A percentile compares a stretch with the other conserved stretches of the same genome.
These are phyloP conservation scores for Monosporozyma servazzii DNA, from an alignment of 805 yeast species.

Conservation along the genomic window DNA sequence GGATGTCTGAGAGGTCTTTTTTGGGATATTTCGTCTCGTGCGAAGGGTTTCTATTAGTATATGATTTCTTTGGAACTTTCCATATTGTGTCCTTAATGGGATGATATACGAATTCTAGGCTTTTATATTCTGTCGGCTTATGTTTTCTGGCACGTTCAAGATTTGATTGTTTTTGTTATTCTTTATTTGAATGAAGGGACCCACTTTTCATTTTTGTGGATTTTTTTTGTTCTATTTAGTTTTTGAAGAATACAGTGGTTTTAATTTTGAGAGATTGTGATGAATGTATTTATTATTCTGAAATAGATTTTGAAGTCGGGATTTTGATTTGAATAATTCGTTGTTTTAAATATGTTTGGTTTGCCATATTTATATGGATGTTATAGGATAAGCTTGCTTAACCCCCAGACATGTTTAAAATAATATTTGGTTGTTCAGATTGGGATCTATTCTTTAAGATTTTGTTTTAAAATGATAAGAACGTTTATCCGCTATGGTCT, in stretches of 20 bases:
- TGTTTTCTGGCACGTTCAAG: not conserved
- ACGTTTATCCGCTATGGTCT: not conserved
- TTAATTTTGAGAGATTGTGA: not conserved
- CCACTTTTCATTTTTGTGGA: not conserved
- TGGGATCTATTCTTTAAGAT: not conserved
- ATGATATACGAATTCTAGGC: not conserved
- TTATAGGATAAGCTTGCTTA: slow-evolving; percentile 29
- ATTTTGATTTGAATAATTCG: not conserved
- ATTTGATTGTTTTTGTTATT: not conserved
- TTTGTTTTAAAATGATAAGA: not conserved
- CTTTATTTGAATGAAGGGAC: not conserved
- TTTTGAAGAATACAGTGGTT: not conserved
- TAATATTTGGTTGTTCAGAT: not conserved
- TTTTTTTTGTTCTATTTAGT: not conserved
- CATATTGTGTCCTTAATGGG: not conserved
- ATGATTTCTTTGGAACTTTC: not conserved
- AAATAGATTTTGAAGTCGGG: not conserved
- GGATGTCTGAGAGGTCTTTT: not conserved
- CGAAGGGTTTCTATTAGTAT: not conserved
- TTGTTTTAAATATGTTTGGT: slow-evolving; percentile 4
- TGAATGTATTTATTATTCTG: not conserved
- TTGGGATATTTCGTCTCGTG: not conserved
- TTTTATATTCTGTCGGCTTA: not conserved
- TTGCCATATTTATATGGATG: slow-evolving; percentile 6
- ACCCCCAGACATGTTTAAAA: slow-evolving; percentile 13